Percentiles rank a stretch among this genome's conserved stretches.
Evolutionary conservation across 129 eudicot genomes (phyloP).

Genomic region (Ambrosia trifida): DNA sequence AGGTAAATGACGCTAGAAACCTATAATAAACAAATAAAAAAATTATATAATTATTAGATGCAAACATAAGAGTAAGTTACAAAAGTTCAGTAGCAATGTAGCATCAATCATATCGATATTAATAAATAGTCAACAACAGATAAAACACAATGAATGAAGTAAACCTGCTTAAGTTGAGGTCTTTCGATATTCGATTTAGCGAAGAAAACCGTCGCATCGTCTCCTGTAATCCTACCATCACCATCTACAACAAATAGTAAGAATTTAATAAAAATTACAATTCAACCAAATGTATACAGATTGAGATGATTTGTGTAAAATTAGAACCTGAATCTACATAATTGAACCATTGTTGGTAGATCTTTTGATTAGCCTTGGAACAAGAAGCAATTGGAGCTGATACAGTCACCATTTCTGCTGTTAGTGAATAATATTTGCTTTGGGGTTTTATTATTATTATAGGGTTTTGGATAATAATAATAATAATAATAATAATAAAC

Average conservation of each 20-base stretch:
- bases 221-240: conserved; percentile 78
- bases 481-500: background rate
- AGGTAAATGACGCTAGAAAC: background rate
- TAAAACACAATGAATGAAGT: background rate
- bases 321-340: conserved; percentile 71
- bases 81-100: background rate
- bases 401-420: conserved; percentile 52
- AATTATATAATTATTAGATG: too few species aligned
- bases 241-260: conserved; percentile 41
- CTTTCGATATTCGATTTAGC: conserved; percentile 59
- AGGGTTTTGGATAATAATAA: too few species aligned
- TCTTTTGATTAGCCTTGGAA: conserved; percentile 57
- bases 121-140: conserved; percentile 4
- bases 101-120: background rate
- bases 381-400: conserved; percentile 51
- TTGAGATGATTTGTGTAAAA: background rate
- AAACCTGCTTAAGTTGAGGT: conserved; percentile 75
- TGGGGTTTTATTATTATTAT: background rate
- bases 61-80: background rate
- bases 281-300: background rate
- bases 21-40: too few species aligned
- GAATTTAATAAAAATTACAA: too few species aligned
- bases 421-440: background rate
- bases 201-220: conserved; percentile 65
- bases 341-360: conserved; percentile 80